Evolutionary conservation across 495 filamentous ascomycete genomes (phyloP).

Genomic region (Podospora conica): DNA sequence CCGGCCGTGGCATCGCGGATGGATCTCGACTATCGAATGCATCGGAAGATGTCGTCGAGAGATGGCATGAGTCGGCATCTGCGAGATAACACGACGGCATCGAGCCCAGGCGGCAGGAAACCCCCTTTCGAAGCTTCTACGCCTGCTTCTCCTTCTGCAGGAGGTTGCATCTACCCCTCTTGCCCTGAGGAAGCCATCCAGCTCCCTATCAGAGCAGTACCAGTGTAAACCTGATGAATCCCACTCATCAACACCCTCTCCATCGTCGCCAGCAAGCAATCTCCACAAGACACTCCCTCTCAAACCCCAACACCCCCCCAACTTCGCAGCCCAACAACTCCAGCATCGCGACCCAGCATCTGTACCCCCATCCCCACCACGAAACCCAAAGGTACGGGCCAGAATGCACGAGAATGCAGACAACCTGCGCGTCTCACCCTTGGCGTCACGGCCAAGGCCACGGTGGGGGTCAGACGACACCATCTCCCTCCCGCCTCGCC

Average conservation of each 20-base stretch:
- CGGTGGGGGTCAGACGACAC: slow-evolving; percentile 7
- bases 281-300: background rate
- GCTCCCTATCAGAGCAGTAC: background rate
- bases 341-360: background rate
- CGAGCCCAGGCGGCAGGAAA: background rate
- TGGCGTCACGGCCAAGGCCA: slow-evolving; percentile 1
- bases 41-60: background rate
- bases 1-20: no score
- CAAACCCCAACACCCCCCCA: background rate
- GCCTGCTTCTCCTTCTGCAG: background rate
- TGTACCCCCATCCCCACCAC: slow-evolving; percentile 4
- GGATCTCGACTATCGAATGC: background rate
- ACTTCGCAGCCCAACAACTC: background rate
- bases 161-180: background rate
- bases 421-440: background rate
- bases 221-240: background rate
- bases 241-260: background rate
- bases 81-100: background rate
- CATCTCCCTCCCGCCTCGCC: background rate
- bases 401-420: slow-evolving; percentile 6
- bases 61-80: background rate
- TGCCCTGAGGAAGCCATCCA: background rate
- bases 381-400: slow-evolving; percentile 9
- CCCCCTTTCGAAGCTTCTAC: background rate
- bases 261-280: background rate